A percentile compares a stretch with the other conserved stretches of the same genome.
phyloP scores from a whole-genome alignment of 2,329 filamentous ascomycete species.

The Colletotrichum sp. region DNA sequence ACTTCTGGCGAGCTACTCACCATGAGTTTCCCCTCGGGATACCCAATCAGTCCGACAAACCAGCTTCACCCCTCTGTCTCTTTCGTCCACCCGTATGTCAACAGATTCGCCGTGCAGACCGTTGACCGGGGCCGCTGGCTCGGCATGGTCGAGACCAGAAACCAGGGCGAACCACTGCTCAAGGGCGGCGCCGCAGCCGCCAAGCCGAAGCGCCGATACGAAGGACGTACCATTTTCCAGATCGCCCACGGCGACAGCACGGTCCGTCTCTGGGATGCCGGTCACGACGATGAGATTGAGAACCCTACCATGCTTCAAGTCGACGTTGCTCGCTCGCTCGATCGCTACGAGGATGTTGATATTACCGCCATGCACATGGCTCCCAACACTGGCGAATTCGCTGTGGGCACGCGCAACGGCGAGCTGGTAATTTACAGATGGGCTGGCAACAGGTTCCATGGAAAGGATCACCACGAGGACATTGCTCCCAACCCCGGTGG shows the following conservation, averaged over 20 bases:
- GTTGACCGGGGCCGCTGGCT: conserved; percentile 86
- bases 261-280: conserved; percentile 90
- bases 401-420: conserved; percentile 80
- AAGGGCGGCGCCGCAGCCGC: conserved; percentile 78
- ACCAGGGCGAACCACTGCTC: conserved; percentile 78
- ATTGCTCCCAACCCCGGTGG: conserved; percentile 66
- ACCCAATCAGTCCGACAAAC: conserved; percentile 90
- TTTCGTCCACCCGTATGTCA: conserved; percentile 90
- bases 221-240: conserved; percentile 83
- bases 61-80: conserved; percentile 87
- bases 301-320: conserved; percentile 83
- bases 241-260: conserved; percentile 91
- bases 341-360: conserved; percentile 77
- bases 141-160: conserved; percentile 84
- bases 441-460: conserved; percentile 79
- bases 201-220: conserved; percentile 76
- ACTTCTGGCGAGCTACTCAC: conserved; percentile 89
- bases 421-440: conserved; percentile 88
- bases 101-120: conserved; percentile 71
- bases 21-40: conserved; percentile 89
- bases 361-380: conserved; percentile 83
- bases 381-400: conserved; percentile 82
- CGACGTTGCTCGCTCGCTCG: conserved; percentile 83
- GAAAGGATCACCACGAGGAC: conserved; percentile 59
- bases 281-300: conserved; percentile 91